Conservation (phyloP, 2,329 filamentous ascomycete species). For the Fusarium beomiforme region DNA sequence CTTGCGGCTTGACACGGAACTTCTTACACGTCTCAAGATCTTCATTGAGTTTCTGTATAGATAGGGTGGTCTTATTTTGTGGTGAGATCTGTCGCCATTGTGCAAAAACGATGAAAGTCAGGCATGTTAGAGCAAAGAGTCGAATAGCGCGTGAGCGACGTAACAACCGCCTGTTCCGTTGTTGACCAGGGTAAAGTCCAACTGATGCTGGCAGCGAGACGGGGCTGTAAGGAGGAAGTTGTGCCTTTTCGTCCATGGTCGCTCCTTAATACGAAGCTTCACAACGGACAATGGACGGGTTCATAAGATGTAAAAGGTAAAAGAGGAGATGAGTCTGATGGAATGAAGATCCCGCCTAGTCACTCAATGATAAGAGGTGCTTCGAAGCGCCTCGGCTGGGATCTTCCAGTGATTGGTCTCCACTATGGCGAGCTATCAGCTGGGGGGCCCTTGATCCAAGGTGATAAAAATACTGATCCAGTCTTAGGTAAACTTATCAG, state of each 20-base stretch:
- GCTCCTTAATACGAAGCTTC: background rate
- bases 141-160: constrained; percentile 58
- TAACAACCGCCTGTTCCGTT: constrained; percentile 43
- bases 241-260: constrained; percentile 53
- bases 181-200: constrained; percentile 7
- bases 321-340: constrained; percentile 12
- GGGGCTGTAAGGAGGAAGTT: constrained; percentile 57
- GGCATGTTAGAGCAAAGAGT: constrained; percentile 56
- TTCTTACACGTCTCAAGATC: constrained; percentile 66
- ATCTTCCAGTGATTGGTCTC: constrained; percentile 21
- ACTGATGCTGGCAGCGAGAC: constrained; percentile 41
- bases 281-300: background rate
- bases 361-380: constrained; percentile 18
- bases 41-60: constrained; percentile 60
- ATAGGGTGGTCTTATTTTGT: constrained; percentile 53
- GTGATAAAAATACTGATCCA: no score
- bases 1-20: constrained; percentile 63
- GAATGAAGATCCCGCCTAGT: constrained; percentile 27
- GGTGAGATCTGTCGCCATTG: constrained; percentile 57
- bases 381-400: background rate
- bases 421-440: constrained; percentile 26
- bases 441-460: no score
- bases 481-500: no score
- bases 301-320: background rate
- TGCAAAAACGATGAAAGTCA: constrained; percentile 62